These are phyloP conservation scores for Thielaviopsis ethacetica DNA, from an alignment of 2,329 filamentous ascomycete genomes.

Conservation along the genomic window DNA sequence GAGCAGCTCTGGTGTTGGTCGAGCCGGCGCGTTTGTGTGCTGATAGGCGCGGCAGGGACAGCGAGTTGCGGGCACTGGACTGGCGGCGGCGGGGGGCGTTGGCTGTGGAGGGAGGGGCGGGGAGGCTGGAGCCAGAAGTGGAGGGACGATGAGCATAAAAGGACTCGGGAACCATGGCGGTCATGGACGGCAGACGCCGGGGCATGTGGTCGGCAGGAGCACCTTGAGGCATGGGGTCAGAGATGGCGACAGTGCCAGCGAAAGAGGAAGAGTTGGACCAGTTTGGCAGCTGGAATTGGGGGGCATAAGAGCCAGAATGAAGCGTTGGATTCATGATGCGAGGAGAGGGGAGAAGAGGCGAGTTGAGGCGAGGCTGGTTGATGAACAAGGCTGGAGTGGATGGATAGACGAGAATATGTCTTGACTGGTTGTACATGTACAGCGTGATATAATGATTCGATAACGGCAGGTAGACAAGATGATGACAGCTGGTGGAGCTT, in stretches of 20 bases:
- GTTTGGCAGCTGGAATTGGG: background rate
- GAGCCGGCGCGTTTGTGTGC: background rate
- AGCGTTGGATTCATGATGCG: background rate
- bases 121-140: background rate
- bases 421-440: too few relatives aligned
- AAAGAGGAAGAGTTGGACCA: background rate
- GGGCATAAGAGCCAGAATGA: background rate
- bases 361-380: too few relatives aligned
- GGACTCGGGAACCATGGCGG: background rate
- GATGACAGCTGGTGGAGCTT: too few relatives aligned
- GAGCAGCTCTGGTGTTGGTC: background rate
- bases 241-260: background rate
- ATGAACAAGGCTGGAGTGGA: too few relatives aligned
- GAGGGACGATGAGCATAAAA: background rate
- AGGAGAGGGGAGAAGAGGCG: background rate
- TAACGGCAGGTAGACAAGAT: too few relatives aligned
- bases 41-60: background rate
- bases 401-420: too few relatives aligned
- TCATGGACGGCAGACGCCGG: background rate
- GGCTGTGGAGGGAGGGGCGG: background rate
- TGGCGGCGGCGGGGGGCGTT: background rate
- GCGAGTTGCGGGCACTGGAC: background rate
- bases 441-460: too few relatives aligned
- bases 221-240: too few relatives aligned
- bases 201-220: background rate